A percentile compares a stretch with the other conserved stretches of the same genome.
Evolutionary conservation across 331 rosid species (phyloP).

Genomic region (Quercus tomentella): DNA sequence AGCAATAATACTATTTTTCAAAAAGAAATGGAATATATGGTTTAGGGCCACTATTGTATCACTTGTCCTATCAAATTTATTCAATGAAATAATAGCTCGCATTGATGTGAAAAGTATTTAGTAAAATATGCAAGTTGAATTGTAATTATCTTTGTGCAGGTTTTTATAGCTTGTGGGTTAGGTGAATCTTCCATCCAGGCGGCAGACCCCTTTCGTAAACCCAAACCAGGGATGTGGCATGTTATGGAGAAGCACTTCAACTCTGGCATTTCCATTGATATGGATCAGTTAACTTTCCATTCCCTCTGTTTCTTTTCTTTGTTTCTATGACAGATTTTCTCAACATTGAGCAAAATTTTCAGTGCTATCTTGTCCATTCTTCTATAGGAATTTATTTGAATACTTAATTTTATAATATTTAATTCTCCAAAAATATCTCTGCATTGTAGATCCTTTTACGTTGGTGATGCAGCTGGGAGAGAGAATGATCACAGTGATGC

Average conservation of each 20-base stretch:
- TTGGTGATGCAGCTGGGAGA: constrained; percentile 98
- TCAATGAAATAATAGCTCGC: background rate
- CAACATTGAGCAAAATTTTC: background rate
- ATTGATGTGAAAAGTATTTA: background rate
- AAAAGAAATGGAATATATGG: background rate
- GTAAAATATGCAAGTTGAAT: constrained; percentile 13
- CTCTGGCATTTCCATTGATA: constrained; percentile 67
- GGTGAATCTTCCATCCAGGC: constrained; percentile 33
- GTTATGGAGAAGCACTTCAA: constrained; percentile 80
- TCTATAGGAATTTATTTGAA: background rate
- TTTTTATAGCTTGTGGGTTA: constrained; percentile 83
- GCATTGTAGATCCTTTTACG: constrained; percentile 74
- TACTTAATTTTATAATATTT: background rate
- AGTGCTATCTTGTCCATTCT: constrained; percentile 2
- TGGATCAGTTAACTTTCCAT: constrained; percentile 59
- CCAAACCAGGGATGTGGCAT: constrained; percentile 91
- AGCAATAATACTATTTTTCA: background rate
- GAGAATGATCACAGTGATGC: constrained; percentile 81
- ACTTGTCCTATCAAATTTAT: background rate
- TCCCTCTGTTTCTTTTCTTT: constrained; percentile 13
- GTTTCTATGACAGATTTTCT: background rate
- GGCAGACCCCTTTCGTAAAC: constrained; percentile 83
- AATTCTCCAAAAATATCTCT: constrained; percentile 13
- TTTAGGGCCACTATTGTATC: background rate
- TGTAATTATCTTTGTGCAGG: constrained; percentile 44